Evolutionary conservation across 2,329 filamentous ascomycete genomes (phyloP).

Genomic region (Bipolaris oryzae): DNA sequence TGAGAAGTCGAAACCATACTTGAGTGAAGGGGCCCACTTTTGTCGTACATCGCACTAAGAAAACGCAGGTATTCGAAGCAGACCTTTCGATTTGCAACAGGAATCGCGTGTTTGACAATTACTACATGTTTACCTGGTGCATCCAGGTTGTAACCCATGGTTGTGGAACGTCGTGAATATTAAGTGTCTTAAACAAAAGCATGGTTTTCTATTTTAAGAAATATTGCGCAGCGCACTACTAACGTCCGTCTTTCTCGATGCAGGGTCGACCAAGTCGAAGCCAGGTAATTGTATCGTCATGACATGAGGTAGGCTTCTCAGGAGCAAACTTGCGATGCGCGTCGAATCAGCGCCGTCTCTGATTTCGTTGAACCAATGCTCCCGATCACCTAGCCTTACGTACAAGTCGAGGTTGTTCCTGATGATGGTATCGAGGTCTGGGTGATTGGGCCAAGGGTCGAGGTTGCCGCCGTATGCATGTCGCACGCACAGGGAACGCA

Average conservation of each 20-base stretch:
- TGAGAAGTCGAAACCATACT: not conserved
- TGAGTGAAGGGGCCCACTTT: not conserved
- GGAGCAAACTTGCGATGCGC: slow-evolving; percentile 18
- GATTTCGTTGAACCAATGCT: slow-evolving; percentile 14
- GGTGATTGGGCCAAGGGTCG: slow-evolving; percentile 17
- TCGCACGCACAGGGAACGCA: slow-evolving; percentile 14
- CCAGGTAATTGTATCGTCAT: slow-evolving; percentile 23
- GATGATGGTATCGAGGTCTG: slow-evolving; percentile 10
- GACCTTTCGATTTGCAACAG: not conserved
- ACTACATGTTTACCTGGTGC: not conserved
- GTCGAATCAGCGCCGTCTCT: slow-evolving; percentile 20
- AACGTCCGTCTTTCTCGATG: not conserved
- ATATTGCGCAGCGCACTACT: not conserved
- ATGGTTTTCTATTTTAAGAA: not conserved
- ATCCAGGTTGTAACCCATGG: not conserved
- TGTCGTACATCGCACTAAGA: not conserved
- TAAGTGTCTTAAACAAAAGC: not conserved
- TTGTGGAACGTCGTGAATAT: not conserved
- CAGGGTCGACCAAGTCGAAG: slow-evolving; percentile 24
- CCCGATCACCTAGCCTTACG: slow-evolving; percentile 9
- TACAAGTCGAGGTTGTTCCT: slow-evolving; percentile 4
- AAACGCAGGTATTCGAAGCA: not conserved
- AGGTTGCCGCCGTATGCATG: slow-evolving; percentile 24
- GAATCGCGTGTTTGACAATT: not conserved
- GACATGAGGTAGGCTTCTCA: slow-evolving; percentile 19